A percentile compares a stretch with the other conserved stretches of the same genome.
These are phyloP conservation scores for Kurtzmaniella fragi DNA, from an alignment of 805 yeast species.

Conservation along the genomic window DNA sequence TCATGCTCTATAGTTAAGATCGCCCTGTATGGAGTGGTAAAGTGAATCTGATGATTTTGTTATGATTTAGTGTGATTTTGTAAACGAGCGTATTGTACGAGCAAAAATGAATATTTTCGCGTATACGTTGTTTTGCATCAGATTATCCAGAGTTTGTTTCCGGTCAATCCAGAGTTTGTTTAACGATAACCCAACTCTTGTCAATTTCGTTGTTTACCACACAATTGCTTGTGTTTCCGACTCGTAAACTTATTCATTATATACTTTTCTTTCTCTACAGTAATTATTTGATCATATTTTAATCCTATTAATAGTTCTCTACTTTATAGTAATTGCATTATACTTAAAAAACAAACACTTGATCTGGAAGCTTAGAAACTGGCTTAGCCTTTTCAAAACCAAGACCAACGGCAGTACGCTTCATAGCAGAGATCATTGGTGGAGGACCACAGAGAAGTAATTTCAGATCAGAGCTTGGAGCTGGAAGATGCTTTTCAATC, in stretches of 20 bases:
- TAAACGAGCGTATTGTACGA: neutral
- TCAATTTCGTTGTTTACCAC: no score
- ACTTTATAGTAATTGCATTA: neutral
- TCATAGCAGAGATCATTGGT: slow-evolving; percentile 81
- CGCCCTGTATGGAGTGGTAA: no score
- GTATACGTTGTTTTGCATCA: no score
- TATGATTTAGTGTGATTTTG: neutral
- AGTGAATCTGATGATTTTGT: no score
- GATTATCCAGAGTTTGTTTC: no score
- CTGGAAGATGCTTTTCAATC: slow-evolving; percentile 59
- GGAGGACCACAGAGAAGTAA: slow-evolving; percentile 92
- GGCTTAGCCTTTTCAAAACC: slow-evolving; percentile 86
- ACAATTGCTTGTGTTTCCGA: no score
- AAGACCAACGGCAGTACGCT: slow-evolving; percentile 67
- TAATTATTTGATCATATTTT: slow-evolving; percentile 1
- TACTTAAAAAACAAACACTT: slow-evolving; percentile 73
- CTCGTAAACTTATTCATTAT: no score
- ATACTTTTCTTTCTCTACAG: no score
- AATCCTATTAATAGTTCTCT: neutral
- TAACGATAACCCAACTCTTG: no score
- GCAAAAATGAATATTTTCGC: no score
- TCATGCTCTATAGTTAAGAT: no score
- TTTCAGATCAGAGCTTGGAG: slow-evolving; percentile 55
- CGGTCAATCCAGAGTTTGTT: no score
- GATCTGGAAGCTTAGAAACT: slow-evolving; percentile 84